A percentile compares a stretch with the other conserved stretches of the same genome.
These are phyloP conservation scores for Phytophthora pluvialis DNA, from an alignment of 352 stramenopile species.

Conservation along the genomic window DNA sequence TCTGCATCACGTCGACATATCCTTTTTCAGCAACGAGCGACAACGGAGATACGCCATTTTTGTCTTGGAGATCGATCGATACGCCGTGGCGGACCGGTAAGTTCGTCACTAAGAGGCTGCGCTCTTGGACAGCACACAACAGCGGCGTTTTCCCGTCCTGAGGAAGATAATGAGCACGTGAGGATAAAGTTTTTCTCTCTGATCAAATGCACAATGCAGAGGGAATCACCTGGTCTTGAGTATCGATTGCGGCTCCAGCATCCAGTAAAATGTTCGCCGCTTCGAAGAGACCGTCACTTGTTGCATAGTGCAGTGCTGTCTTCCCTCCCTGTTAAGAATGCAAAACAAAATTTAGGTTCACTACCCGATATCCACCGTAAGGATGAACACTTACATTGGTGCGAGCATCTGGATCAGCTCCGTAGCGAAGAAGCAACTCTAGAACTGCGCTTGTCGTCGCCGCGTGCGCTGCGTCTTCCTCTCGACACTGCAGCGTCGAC, in stretches of 20 bases:
- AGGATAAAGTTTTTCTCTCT: background rate
- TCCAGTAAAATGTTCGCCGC: slow-evolving; percentile 31
- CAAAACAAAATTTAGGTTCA: no score
- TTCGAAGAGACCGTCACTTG: slow-evolving; percentile 26
- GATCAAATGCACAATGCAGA: no score
- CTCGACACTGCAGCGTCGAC: slow-evolving; percentile 18
- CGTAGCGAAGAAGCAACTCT: slow-evolving; percentile 11
- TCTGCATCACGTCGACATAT: slow-evolving; percentile 21
- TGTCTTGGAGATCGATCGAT: slow-evolving; percentile 29
- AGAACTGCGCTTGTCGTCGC: slow-evolving; percentile 10
- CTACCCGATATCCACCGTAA: no score
- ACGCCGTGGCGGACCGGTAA: slow-evolving; percentile 20
- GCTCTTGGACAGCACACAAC: slow-evolving; percentile 29
- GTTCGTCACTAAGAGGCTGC: slow-evolving; percentile 19
- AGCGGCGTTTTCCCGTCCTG: slow-evolving; percentile 28
- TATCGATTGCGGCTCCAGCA: slow-evolving; percentile 14
- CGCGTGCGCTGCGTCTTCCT: slow-evolving; percentile 12
- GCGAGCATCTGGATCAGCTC: slow-evolving; percentile 13
- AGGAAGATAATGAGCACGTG: background rate
- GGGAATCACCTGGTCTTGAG: slow-evolving; percentile 21
- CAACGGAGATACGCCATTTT: slow-evolving; percentile 12
- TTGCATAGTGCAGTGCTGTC: slow-evolving; percentile 29
- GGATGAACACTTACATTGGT: slow-evolving; percentile 10
- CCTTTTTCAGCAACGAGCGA: slow-evolving; percentile 8
- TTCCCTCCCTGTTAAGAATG: slow-evolving; percentile 12